These are phyloP conservation scores for Dillenia suffruticosa DNA, from an alignment of 164 flowering plant genomes.

Conservation along the genomic window DNA sequence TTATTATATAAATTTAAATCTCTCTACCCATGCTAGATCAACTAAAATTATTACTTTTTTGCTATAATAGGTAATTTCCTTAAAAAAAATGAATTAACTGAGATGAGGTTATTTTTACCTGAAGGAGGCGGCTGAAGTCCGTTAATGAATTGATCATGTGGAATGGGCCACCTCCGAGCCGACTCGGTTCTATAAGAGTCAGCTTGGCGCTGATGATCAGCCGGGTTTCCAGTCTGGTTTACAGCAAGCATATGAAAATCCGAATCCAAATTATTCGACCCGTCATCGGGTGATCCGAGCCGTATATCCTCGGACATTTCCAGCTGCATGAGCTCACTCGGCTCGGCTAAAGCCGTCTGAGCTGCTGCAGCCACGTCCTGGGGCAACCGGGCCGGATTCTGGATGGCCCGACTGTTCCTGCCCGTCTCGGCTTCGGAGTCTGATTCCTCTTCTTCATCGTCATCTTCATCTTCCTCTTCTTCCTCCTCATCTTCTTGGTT, in stretches of 20 bases:
- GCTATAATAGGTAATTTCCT: no score
- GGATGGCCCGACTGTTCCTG: constrained; percentile 6
- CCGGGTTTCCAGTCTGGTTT: constrained; percentile 15
- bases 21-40: no score
- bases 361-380: constrained; percentile 3
- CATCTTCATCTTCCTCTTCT: constrained; percentile 43
- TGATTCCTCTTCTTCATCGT: constrained; percentile 40
- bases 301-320: constrained; percentile 81
- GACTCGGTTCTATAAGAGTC: constrained; percentile 37
- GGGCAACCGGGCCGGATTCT: constrained; percentile 4
- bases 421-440: constrained; percentile 46
- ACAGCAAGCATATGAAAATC: constrained; percentile 34
- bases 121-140: constrained; percentile 31
- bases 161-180: constrained; percentile 34
- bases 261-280: constrained; percentile 61
- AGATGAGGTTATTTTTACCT: constrained; percentile 20
- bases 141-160: constrained; percentile 25
- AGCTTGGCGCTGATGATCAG: constrained; percentile 24
- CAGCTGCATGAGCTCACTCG: constrained; percentile 72
- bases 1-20: no score
- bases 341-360: constrained; percentile 24
- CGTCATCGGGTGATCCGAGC: constrained; percentile 82
- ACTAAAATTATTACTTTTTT: no score
- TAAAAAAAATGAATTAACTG: no score
- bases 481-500: constrained; percentile 31